A percentile compares a stretch with the other conserved stretches of the same genome.
These are phyloP conservation scores for Thielaviopsis ethacetica DNA, from an alignment of 2,329 filamentous ascomycete genomes.

Conservation along the genomic window DNA sequence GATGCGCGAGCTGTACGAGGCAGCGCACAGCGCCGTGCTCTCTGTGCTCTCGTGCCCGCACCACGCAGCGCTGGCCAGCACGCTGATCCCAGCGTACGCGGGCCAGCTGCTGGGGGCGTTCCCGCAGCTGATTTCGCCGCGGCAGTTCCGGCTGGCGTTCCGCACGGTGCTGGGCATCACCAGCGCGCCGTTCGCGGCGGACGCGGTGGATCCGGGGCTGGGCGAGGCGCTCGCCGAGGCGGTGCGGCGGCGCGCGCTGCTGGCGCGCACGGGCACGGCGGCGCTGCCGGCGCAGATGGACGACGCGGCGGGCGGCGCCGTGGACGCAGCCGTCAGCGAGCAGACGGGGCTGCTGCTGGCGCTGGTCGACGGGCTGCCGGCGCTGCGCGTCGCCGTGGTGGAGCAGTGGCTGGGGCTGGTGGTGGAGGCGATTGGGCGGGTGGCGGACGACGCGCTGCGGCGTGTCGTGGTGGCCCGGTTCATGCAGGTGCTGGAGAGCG, in stretches of 20 bases:
- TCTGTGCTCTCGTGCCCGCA: conserved; percentile 67
- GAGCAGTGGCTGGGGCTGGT: conserved; percentile 67
- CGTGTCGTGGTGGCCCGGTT: conserved; percentile 53
- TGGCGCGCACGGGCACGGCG: conserved; percentile 33
- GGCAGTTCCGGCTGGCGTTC: conserved; percentile 81
- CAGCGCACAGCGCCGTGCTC: conserved; percentile 69
- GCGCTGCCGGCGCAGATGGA: conserved; percentile 19
- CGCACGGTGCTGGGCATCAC: conserved; percentile 70
- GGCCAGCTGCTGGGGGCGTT: conserved; percentile 68
- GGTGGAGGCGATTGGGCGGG: conserved; percentile 48
- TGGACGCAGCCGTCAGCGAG: conserved; percentile 40
- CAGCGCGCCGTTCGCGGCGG: conserved; percentile 61
- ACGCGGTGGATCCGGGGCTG: conserved; percentile 57
- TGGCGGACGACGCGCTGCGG: conserved; percentile 41
- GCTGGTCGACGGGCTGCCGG: conserved; percentile 63
- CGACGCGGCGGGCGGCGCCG: conserved; percentile 16
- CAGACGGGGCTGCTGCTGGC: conserved; percentile 63
- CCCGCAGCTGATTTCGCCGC: conserved; percentile 57
- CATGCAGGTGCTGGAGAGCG: conserved; percentile 62
- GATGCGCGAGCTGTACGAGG: conserved; percentile 56
- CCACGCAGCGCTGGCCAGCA: conserved; percentile 52
- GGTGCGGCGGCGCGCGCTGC: conserved; percentile 46
- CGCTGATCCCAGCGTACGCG: conserved; percentile 68
- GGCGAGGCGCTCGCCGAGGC: conserved; percentile 69
- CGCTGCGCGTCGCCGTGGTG: conserved; percentile 50